Conservation (phyloP, 106 monocot species). For the Dendrobium catenatum region DNA sequence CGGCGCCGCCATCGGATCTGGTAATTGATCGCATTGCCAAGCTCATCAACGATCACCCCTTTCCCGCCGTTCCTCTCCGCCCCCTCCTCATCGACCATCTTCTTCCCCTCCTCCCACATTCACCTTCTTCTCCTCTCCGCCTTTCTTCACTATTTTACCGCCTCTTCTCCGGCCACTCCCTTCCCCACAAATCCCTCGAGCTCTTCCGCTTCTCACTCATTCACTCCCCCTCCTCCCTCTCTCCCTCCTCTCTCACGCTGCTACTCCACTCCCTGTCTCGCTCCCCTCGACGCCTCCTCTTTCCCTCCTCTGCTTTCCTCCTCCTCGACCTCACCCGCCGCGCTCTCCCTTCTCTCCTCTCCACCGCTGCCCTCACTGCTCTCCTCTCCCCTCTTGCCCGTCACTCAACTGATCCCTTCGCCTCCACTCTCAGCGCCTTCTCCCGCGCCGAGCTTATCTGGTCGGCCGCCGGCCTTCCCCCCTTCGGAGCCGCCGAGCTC, state of each 20-base stretch:
- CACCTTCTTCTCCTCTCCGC: slow-evolving; percentile 4
- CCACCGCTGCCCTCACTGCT: slow-evolving; percentile 26
- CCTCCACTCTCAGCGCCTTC: slow-evolving; percentile 44
- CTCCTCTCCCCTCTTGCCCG: slow-evolving; percentile 41
- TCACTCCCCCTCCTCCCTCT: slow-evolving; percentile 6
- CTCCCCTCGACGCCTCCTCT: slow-evolving; percentile 11
- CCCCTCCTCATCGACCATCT: slow-evolving; percentile 1
- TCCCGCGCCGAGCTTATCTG: slow-evolving; percentile 29
- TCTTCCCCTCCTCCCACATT: neutral
- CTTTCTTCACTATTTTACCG: slow-evolving; percentile 6
- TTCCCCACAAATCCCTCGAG: neutral
- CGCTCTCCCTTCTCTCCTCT: slow-evolving; percentile 16
- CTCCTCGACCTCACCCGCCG: slow-evolving; percentile 6
- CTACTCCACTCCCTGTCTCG: slow-evolving; percentile 14
- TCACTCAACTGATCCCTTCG: slow-evolving; percentile 39
- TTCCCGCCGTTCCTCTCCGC: slow-evolving; percentile 8
- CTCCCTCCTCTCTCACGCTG: slow-evolving; percentile 3
- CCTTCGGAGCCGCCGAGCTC: slow-evolving; percentile 57
- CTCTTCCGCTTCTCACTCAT: slow-evolving; percentile 14
- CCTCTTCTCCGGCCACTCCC: slow-evolving; percentile 5
- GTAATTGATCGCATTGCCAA: slow-evolving; percentile 15
- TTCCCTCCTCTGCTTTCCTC: slow-evolving; percentile 15
- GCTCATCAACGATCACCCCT: slow-evolving; percentile 21
- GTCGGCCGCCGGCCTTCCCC: slow-evolving; percentile 10
- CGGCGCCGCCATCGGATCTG: slow-evolving; percentile 1